Base-by-base conservation (phyloP, 176 grass and related monocot genomes). In the Aegilops umbellulata region DNA sequence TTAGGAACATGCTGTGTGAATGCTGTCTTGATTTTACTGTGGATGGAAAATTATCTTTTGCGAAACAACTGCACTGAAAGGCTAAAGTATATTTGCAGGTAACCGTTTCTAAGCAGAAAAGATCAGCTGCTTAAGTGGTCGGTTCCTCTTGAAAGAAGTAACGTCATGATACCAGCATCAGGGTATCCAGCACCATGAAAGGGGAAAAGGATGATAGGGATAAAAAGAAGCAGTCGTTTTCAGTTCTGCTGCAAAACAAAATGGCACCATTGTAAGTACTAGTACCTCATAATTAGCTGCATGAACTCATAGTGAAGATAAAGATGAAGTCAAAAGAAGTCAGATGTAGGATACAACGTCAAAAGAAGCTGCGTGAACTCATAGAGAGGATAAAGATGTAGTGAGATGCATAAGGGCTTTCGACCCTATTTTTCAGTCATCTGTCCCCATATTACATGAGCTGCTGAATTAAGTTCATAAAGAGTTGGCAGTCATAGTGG, bases 151-250 rank as follows among this genome's bases (percentile, higher is more conserved):
- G 64, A 83, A 76, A 55, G 73, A 86, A 65, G 84, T 80, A 78
- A 65, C 79, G 63, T 78, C 30, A 64, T 78, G 63, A 78, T 83
- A 87, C 67, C 32, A 32, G 46, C 19, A 84, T 76, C 20, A 0
- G 24, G 69, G 61, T 70, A 87, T 88, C 76, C 62, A 84, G 38
- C 47, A 38, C 66, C 80, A 87, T 74, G 31, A 26, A 91, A 91
- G 77, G 63, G 24, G 19, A 61, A 83, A 76, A 30, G 24, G 77
- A 76, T 27, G 36, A 51, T 70, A 74, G 13, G 51, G 60, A 84
- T 69, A 88, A 76, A 84, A 91, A 91, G 76, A 61, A 74, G 69
- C 11, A 63, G 76, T 84, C 76, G 80, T 76, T 87, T 87, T 91
- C 89, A 91, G 69, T 55, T 80, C 34, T 84, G 32, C 36, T 80